Base-by-base conservation (phyloP, 495 filamentous ascomycete genomes). In the Penicillium steckii region DNA sequence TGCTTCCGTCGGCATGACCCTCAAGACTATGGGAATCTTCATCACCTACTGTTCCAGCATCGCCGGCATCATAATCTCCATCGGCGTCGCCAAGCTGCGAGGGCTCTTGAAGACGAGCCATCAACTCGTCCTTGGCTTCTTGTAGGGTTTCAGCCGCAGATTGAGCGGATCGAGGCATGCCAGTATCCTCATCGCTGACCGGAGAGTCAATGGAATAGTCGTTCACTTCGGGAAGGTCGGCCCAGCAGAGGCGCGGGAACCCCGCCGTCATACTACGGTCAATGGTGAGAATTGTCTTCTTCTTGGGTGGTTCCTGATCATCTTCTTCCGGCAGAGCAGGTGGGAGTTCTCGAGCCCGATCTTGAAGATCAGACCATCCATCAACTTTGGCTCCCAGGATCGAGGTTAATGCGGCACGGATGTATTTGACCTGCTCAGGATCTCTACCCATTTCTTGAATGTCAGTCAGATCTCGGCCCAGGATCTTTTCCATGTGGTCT, bases 121-220 rank as follows among this genome's bases (percentile, higher is more conserved):
- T 80, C 33, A 87, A 56, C 71, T 87, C 71, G 65, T 82, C 75
- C 51, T 83, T 83, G 10, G 80, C 79, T 46, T 74, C 72, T 56
- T 80, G 76, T 26, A 83, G 63, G 3, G 75, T 80, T 33, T 76
- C 70, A 12, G 77, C 78, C 9, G 79, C 80, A 9, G 78, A 80
- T 40, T 79, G 72, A n/a, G 77, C 69, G 22, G 75, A 77, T n/a
- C 77, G 75, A 5, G 77, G 70, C 66, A 78, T 76, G 52, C 65
- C 72, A 4, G 70, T 79, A 52, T 82, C 79, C 30, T 80, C 76
- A 2, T 74, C 70, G 17, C 66, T 72, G 2, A 77, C 65, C 8
- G 61, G 57, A 4, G 70, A 66, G 57, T 76, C 72, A 3, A 68
- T 60, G 2, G 64, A 66, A 32, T 69, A 77, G 35, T 74, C 72